Evolutionary conservation across 2,329 filamentous ascomycete genomes (phyloP), one percentile per base, ranked within the genome.

Genomic region (Monilinia polystroma): DNA sequence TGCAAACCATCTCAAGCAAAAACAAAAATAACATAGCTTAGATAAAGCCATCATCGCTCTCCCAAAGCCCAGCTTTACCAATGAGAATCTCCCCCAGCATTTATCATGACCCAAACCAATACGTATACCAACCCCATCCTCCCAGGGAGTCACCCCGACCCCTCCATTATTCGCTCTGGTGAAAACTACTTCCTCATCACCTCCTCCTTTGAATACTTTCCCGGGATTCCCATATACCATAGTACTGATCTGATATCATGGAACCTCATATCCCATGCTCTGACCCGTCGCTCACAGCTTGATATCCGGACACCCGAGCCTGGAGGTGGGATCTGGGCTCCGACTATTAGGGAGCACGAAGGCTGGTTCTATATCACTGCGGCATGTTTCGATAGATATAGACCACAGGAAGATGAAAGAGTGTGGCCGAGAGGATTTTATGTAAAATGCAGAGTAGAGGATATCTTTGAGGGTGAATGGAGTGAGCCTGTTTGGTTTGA

Each of bases 191-290:
- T 58, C 52, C 63, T 64, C 14, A 38, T 56, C 38, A 64, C 63
- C 45, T 64, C 63, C 16, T 64, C 63, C 18, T 64, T 64, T 26
- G 63, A 64, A 12, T 64, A 64, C 11, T 57, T 45, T 18, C 63
- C 63, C 29, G 51, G 51, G 2, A 56, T 64, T 4, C 63, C 63
- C 10, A 64, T 64, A 35, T 64, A 64, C 20, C 63, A 64, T 8
- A 64, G 63, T n/a, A 79, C 78, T 64, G 82, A 85, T 70, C 72
- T 86, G 23, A 70, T 78, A 20, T 80, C 81, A 63, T 86, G 83
- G 82, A 81, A 80, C 66, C 77, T 81, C 8, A 76, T 80, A 47
- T 77, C 78, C 64, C 75, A 79, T 68, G 78, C 76, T 1, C 64
- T 80, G 20, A 77, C 76, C 54, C 73, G 77, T 20, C 73, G 70